Evolutionary conservation across 2,329 filamentous ascomycete genomes (phyloP), one percentile per base, ranked within the genome.

Genomic region (Teratosphaeriaceae sp.): DNA sequence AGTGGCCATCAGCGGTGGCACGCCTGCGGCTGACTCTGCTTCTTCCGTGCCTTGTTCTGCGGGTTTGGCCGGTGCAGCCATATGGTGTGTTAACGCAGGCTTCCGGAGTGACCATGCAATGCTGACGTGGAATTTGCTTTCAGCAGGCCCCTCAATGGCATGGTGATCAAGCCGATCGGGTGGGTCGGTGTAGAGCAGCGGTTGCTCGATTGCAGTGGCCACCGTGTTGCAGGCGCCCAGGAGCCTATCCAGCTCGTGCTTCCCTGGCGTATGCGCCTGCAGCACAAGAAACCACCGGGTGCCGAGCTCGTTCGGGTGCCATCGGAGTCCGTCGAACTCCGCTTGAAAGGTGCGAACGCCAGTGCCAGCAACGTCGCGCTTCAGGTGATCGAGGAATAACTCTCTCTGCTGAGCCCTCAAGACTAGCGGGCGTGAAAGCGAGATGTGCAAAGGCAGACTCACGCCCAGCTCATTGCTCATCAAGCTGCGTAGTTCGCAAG

Each of bases 261-360:
- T 45, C 6, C 49, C 43, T 20, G 61, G 55, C 30, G 52, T 54
- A 40, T 57, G 46, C 31, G 89, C 74, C 18, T 79, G 74, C 37
- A 96, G 64, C 2, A 96, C 85, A 5, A 96, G 74, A 59, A 98
- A 98, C 65, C 85, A 90, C 34, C 92, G 79, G 16, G 78, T 84
- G 26, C 70, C 65, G 51, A 83, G 77, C 49, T 73, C 74, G 56
- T 87, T 87, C 1, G 78, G 67, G 37, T 83, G 80, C 80, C 82
- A 86, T 49, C 75, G 70, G 37, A 83, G 55, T 16, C 63, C 60
- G 3, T 63, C 59, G n/a, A 75, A 69, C 3, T 50, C 48, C 13
- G 74, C 64, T 8, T 61, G 47, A 64, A 76, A 46, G 66, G 76
- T 50, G 45, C 48, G 40, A 61, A 75, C 37, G 68, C 75, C 52